These are phyloP conservation scores for Cardiospermum halicacabum DNA, from an alignment of 345 rosid genomes.

Conservation along the genomic window DNA sequence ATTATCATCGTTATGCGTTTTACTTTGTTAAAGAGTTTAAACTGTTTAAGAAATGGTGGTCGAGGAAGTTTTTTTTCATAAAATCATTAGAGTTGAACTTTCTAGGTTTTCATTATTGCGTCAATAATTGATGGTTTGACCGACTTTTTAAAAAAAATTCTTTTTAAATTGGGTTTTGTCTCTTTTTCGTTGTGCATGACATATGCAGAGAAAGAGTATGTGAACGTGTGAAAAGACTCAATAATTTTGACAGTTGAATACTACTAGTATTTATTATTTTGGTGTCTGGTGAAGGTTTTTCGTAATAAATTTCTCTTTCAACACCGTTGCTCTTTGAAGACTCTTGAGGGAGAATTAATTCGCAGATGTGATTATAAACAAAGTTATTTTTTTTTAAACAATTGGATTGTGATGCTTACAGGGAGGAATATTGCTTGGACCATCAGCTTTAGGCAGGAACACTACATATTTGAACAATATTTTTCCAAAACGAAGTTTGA, in stretches of 20 bases:
- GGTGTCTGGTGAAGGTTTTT: too few species aligned
- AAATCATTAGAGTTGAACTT: too few species aligned
- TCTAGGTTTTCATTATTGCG: too few species aligned
- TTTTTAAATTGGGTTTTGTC: not conserved
- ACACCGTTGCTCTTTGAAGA: not conserved
- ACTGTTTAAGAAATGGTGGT: not conserved
- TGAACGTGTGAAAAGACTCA: not conserved
- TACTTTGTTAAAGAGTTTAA: not conserved
- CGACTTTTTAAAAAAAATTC: too few species aligned
- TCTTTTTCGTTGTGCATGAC: too few species aligned
- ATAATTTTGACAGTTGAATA: not conserved
- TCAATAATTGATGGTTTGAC: too few species aligned
- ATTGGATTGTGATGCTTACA: constrained; percentile 3
- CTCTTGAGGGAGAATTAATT: not conserved
- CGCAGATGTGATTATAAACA: too few species aligned
- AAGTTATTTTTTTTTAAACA: not conserved
- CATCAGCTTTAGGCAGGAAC: constrained; percentile 68
- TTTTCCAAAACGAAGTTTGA: constrained; percentile 51
- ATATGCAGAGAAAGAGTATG: too few species aligned
- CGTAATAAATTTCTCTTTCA: too few species aligned
- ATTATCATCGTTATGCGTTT: not conserved
- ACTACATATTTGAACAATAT: constrained; percentile 32
- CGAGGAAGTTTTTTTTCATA: too few species aligned
- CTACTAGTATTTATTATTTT: too few species aligned
- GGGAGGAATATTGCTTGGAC: constrained; percentile 84